Percentiles rank a stretch among this genome's conserved stretches.
Evolutionary conservation across 108 stramenopile genomes (phyloP).

Genomic region (Aureococcus anophagefferens): DNA sequence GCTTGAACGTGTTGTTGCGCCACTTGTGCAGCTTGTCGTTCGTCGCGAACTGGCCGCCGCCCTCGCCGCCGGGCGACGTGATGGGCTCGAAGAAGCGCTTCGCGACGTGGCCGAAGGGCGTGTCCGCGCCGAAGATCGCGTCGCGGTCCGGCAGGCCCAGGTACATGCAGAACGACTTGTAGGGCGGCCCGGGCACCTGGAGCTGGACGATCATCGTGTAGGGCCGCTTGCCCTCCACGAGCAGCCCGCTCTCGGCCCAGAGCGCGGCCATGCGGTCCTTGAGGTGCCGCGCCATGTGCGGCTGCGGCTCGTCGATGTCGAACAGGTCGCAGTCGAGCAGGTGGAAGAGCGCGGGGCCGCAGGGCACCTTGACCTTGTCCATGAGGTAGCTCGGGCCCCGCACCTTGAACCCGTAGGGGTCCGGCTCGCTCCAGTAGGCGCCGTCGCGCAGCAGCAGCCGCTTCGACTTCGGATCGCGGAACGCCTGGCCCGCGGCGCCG

Average conservation of each 20-base stretch:
- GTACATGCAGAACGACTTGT: not conserved
- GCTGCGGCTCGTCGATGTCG: slow-evolving; percentile 5
- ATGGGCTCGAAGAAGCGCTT: not conserved
- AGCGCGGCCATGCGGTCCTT: not conserved
- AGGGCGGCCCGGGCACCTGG: not conserved
- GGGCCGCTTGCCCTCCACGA: not conserved
- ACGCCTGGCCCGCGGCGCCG: too few species aligned
- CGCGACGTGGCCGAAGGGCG: not conserved
- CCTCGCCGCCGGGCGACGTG: not conserved
- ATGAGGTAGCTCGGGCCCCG: slow-evolving; percentile 4
- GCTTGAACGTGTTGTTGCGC: not conserved
- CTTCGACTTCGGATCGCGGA: too few species aligned
- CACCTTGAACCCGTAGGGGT: slow-evolving; percentile 11
- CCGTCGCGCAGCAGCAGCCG: not conserved
- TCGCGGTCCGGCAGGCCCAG: not conserved
- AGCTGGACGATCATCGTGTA: slow-evolving; percentile 2
- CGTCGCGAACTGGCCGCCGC: not conserved
- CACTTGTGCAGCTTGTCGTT: not conserved
- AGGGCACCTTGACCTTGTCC: slow-evolving; percentile 15
- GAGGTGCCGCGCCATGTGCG: slow-evolving; percentile 7
- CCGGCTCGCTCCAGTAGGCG: slow-evolving; percentile 11
- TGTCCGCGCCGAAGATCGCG: not conserved
- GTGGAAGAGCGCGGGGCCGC: slow-evolving; percentile 7
- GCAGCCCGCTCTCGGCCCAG: not conserved
- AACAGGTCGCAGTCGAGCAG: slow-evolving; percentile 10